Evolutionary conservation across 805 yeast species (phyloP).

Genomic region (Metschnikowia colocasiae): DNA sequence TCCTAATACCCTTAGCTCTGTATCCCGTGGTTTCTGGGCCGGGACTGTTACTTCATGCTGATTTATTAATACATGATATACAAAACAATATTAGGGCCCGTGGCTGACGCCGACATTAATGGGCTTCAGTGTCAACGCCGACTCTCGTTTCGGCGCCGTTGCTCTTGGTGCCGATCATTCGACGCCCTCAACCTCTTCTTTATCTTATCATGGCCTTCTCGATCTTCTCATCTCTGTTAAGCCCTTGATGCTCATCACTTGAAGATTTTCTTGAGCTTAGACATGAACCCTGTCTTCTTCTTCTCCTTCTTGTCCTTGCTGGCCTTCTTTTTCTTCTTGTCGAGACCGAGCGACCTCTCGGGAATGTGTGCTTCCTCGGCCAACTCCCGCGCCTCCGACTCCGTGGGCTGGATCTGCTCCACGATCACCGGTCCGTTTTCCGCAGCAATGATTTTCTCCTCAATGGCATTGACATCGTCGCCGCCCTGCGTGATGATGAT

Average conservation of each 20-base stretch:
- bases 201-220: too few relatives aligned
- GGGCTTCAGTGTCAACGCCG: constrained; percentile 2
- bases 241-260: too few relatives aligned
- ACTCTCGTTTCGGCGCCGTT: too few relatives aligned
- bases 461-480: constrained; percentile 25
- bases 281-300: constrained; percentile 40
- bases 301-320: constrained; percentile 16
- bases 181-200: too few relatives aligned
- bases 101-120: neutral
- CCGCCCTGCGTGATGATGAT: constrained; percentile 40
- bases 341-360: constrained; percentile 1
- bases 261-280: constrained; percentile 41
- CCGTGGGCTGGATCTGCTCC: constrained; percentile 42
- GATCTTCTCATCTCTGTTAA: too few relatives aligned
- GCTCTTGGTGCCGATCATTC: neutral
- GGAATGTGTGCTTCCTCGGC: constrained; percentile 31
- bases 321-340: constrained; percentile 11
- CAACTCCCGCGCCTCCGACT: constrained; percentile 35
- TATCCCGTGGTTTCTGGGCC: too few relatives aligned
- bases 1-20: too few relatives aligned
- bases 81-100: constrained; percentile 5
- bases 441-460: constrained; percentile 32
- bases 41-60: neutral
- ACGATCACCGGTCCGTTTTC: constrained; percentile 35
- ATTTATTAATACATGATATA: constrained; percentile 4